phyloP scores from a whole-genome alignment of 257 asterid species.

The Solanum chmielewskii region DNA sequence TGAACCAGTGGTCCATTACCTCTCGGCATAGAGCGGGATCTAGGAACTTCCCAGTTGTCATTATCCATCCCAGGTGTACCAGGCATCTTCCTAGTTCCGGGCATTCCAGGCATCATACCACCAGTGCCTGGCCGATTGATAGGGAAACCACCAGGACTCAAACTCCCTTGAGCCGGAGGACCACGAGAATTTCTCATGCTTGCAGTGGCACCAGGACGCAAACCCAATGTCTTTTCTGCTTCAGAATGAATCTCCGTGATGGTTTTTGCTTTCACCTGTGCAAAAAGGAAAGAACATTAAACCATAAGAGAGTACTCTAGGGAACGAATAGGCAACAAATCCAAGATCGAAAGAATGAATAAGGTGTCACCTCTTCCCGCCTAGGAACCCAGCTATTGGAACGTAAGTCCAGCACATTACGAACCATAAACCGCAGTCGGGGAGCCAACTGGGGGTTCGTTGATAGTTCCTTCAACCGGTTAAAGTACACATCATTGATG shows the following conservation, averaged over 20 bases:
- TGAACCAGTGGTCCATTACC: slow-evolving; percentile 45
- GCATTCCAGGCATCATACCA: slow-evolving; percentile 99
- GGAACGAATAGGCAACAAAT: neutral
- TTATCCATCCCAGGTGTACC: slow-evolving; percentile 69
- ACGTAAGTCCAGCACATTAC: slow-evolving; percentile 77
- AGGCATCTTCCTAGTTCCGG: slow-evolving; percentile 79
- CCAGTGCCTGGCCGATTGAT: slow-evolving; percentile 75
- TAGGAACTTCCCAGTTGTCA: slow-evolving; percentile 80
- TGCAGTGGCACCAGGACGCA: slow-evolving; percentile 96
- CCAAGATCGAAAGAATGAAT: neutral
- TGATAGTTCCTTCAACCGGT: slow-evolving; percentile 60
- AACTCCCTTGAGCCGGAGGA: slow-evolving; percentile 45
- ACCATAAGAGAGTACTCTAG: neutral
- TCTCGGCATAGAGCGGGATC: slow-evolving; percentile 68
- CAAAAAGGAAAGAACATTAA: neutral
- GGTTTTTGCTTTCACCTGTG: slow-evolving; percentile 83
- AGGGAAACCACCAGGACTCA: slow-evolving; percentile 59
- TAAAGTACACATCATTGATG: slow-evolving; percentile 61
- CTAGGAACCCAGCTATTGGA: slow-evolving; percentile 80
- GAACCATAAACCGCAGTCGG: slow-evolving; percentile 77
- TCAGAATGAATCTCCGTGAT: slow-evolving; percentile 85
- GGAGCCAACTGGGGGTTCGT: slow-evolving; percentile 68
- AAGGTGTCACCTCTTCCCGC: slow-evolving; percentile 67
- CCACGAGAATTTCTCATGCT: slow-evolving; percentile 57
- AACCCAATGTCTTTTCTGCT: slow-evolving; percentile 86